Conservation (phyloP, 371 early-diverging fungal genomes). For the Mortierella sp. region DNA sequence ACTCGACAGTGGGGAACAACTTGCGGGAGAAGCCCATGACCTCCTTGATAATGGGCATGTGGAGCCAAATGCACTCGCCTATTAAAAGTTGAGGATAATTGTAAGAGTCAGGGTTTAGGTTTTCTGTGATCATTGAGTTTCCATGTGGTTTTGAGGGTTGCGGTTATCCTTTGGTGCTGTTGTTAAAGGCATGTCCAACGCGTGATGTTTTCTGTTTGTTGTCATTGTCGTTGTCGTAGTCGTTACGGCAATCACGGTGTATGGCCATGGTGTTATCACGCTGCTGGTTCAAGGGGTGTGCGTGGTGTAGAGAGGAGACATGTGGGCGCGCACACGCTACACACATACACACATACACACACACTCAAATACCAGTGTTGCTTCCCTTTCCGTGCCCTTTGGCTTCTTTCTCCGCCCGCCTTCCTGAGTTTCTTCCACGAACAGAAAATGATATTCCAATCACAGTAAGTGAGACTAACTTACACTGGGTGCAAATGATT, state of each 20-base stretch:
- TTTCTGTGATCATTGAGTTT: too few species aligned
- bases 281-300: conserved; percentile 1
- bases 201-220: not conserved
- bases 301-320: not conserved
- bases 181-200: not conserved
- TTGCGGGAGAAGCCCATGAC: conserved; percentile 83
- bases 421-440: not conserved
- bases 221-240: not conserved
- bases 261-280: not conserved
- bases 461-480: not conserved
- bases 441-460: not conserved
- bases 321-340: not conserved
- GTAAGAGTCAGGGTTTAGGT: not conserved
- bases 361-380: not conserved
- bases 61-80: conserved; percentile 98
- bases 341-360: not conserved
- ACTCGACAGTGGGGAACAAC: conserved; percentile 91
- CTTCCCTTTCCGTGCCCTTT: not conserved
- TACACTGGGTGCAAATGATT: conserved; percentile 95
- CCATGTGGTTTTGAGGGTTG: not conserved
- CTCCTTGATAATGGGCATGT: conserved; percentile 89
- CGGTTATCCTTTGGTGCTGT: not conserved
- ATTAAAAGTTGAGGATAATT: not conserved
- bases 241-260: not conserved
- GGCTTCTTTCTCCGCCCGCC: not conserved